Percentiles rank a stretch among this genome's conserved stretches.
Conservation (phyloP, 306 rosid genomes). For the Quercus ilex region DNA sequence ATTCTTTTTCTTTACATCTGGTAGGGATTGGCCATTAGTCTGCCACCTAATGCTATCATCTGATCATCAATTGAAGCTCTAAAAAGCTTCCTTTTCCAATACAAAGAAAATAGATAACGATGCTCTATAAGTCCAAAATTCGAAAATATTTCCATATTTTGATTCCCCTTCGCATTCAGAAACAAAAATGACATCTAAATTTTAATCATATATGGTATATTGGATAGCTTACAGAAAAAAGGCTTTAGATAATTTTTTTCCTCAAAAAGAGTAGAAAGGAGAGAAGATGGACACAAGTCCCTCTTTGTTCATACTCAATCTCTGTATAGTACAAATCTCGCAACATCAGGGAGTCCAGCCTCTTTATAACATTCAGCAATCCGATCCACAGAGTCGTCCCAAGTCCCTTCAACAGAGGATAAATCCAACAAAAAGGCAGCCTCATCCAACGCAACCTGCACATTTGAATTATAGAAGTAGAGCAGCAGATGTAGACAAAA, state of each 20-base stretch:
- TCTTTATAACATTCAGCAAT: constrained; percentile 76
- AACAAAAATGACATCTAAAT: constrained; percentile 1
- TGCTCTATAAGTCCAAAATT: neutral
- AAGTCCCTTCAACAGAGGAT: constrained; percentile 84
- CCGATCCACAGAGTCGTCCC: constrained; percentile 68
- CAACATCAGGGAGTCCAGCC: constrained; percentile 68
- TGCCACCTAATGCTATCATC: neutral
- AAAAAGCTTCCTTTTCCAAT: neutral
- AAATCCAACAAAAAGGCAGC: constrained; percentile 91
- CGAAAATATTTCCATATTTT: neutral
- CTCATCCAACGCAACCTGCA: constrained; percentile 85
- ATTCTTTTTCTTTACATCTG: neutral
- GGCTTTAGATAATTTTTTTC: no score
- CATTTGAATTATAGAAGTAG: constrained; percentile 2
- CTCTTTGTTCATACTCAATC: constrained; percentile 28
- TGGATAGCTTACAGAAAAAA: neutral
- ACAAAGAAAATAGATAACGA: neutral
- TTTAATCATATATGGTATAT: neutral
- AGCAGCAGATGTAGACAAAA: constrained; percentile 1
- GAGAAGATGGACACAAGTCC: neutral
- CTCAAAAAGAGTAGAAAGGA: neutral
- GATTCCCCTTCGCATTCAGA: neutral
- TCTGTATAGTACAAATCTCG: constrained; percentile 63
- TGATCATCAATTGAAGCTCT: neutral
- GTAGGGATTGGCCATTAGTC: neutral